Percentiles rank a stretch among this genome's conserved stretches.
Conservation (phyloP, 2,329 filamentous ascomycete genomes). For the Calonectria ilicicola region DNA sequence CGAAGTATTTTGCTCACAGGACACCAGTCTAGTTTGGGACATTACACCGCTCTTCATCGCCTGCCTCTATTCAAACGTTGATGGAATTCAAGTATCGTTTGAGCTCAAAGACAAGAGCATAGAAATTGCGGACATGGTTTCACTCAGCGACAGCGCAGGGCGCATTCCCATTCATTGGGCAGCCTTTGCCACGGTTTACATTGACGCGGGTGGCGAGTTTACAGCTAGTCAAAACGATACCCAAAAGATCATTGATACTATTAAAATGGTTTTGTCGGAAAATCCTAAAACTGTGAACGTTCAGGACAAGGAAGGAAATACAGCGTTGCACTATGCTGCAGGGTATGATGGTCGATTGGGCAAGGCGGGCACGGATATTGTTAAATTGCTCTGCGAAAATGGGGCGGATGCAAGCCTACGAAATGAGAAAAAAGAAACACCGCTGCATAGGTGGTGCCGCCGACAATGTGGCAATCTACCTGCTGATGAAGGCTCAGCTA, state of each 20-base stretch:
- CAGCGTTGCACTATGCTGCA: not conserved
- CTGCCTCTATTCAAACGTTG: not conserved
- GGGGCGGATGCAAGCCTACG: conserved; percentile 10
- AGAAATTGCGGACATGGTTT: not conserved
- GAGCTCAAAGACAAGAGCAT: not conserved
- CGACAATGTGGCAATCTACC: not conserved
- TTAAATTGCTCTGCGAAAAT: not conserved
- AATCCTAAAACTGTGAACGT: not conserved
- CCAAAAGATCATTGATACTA: not conserved
- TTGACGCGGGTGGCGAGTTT: not conserved
- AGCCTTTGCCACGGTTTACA: not conserved
- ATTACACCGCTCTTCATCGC: not conserved
- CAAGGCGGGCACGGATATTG: not conserved
- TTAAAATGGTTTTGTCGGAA: not conserved
- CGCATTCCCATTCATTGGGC: conserved; percentile 1
- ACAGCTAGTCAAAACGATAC: not conserved
- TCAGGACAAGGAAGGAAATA: not conserved
- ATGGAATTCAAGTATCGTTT: not conserved
- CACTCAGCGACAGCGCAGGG: not conserved
- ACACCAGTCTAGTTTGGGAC: not conserved
- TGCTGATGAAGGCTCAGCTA: not conserved
- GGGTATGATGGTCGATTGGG: not conserved
- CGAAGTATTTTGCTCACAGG: not conserved
- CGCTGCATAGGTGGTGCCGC: not conserved
- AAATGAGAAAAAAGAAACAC: not conserved